Evolutionary conservation across 2,329 filamentous ascomycete species (phyloP), one percentile per base, ranked within the genome.

Genomic region (Stemphylium beticola): DNA sequence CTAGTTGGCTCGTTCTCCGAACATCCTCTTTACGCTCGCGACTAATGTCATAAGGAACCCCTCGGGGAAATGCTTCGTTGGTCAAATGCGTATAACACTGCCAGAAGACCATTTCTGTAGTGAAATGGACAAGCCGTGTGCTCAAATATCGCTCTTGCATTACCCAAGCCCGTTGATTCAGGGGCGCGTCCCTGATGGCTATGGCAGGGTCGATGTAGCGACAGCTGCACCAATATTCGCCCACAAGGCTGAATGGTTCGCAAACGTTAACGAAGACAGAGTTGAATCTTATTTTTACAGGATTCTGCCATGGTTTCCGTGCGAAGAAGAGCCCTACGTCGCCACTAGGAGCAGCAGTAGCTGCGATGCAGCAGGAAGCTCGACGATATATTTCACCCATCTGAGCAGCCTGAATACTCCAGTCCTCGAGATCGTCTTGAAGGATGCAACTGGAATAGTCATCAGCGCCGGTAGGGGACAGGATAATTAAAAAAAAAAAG

Each of bases 91-190:
- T 22, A 6, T 4, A 22, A 22, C 20, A 22, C 20, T 22, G 20
- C 60, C 62, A 63, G 31, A 56, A 62, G 2, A 64, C 2, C 15
- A 47, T 22, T 8, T 42, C 32, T 4, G 24, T n/a, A 7, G 51
- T 34, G 38, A 65, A 65, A 26, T 62, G 57, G 14, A 60, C 24
- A n/a, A 53, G 52, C 10, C 62, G 41, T 4, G 39, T 42, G 4
- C 60, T 53, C 9, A 65, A 20, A 12, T 49, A 51, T 0, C 60
- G 51, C 31, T 65, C 62, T 31, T 65, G 62, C 3, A 55, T 46
- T 11, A 64, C 56, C 60, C 62, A 65, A 9, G 53, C 62, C 24
- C 60, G 51, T 29, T 24, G 8, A 31, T 61, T 61, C 14, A 63
- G 31, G 5, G 58, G 61, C 9, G 53, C 44, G 6, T 3, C 6